Conservation (phyloP, 2,329 filamentous ascomycete genomes). For the Paraphoma chrysanthemicola region DNA sequence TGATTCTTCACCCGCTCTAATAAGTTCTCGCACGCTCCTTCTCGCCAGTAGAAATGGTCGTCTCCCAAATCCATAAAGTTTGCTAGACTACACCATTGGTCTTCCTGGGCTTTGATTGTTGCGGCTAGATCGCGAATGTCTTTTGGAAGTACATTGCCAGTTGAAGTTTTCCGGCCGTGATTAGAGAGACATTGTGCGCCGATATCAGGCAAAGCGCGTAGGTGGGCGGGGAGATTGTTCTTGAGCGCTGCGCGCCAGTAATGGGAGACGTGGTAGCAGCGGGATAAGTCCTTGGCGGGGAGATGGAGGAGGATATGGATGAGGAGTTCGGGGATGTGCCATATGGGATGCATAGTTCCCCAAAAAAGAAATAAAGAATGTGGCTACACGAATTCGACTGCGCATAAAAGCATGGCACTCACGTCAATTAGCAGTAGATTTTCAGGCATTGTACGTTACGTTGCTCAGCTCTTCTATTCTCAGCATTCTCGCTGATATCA, state of each 20-base stretch:
- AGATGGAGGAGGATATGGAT: slow-evolving; percentile 15
- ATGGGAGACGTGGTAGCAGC: slow-evolving; percentile 7
- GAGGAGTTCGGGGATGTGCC: slow-evolving; percentile 22
- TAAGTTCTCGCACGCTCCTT: slow-evolving; percentile 7
- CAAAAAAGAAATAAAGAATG: too few relatives aligned
- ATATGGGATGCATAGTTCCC: slow-evolving; percentile 23
- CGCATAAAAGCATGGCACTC: too few relatives aligned
- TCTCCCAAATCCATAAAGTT: slow-evolving; percentile 5
- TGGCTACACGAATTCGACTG: too few relatives aligned
- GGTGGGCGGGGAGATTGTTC: slow-evolving; percentile 12
- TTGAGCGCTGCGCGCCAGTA: slow-evolving; percentile 10
- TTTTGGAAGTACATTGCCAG: background rate
- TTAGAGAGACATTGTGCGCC: background rate
- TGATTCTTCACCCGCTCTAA: slow-evolving; percentile 4
- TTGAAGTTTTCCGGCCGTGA: too few relatives aligned
- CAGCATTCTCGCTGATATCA: background rate
- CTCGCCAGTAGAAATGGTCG: slow-evolving; percentile 18
- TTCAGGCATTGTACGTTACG: too few relatives aligned
- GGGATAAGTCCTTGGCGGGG: background rate
- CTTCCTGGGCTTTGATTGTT: background rate
- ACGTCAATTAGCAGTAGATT: too few relatives aligned
- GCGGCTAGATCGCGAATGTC: background rate
- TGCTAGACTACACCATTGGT: background rate
- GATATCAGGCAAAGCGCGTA: slow-evolving; percentile 10
- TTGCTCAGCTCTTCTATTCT: background rate